Percentiles rank a stretch among this genome's conserved stretches.
phyloP scores from a whole-genome alignment of 352 stramenopile genomes.

The Thalassiosira exigua region DNA sequence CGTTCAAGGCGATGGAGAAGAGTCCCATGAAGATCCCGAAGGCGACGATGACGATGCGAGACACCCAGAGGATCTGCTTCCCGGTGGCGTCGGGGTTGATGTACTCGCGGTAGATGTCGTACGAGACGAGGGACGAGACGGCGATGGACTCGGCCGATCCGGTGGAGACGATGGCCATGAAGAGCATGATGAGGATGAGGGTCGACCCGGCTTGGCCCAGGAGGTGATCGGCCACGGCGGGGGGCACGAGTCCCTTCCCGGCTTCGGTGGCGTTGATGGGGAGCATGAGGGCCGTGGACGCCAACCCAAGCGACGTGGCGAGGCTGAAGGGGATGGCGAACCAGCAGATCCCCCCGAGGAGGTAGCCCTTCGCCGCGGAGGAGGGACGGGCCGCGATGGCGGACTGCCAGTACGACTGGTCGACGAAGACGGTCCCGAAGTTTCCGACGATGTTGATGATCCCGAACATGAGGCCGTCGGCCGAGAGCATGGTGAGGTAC shows the following conservation, averaged over 20 bases:
- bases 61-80: slow-evolving; percentile 85
- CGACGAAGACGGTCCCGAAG: slow-evolving; percentile 89
- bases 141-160: slow-evolving; percentile 87
- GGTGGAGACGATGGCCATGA: slow-evolving; percentile 89
- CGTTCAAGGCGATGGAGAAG: slow-evolving; percentile 70
- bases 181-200: slow-evolving; percentile 88
- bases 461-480: slow-evolving; percentile 87
- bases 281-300: slow-evolving; percentile 85
- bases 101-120: slow-evolving; percentile 89
- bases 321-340: slow-evolving; percentile 88
- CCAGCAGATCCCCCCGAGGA: slow-evolving; percentile 85
- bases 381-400: slow-evolving; percentile 85
- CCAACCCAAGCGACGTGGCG: slow-evolving; percentile 85
- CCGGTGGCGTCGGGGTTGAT: slow-evolving; percentile 86
- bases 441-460: slow-evolving; percentile 90
- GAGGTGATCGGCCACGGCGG: slow-evolving; percentile 84
- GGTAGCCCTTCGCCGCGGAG: slow-evolving; percentile 83
- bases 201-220: slow-evolving; percentile 79
- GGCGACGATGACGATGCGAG: slow-evolving; percentile 76
- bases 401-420: slow-evolving; percentile 89
- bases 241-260: slow-evolving; percentile 84
- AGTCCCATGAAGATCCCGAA: slow-evolving; percentile 86
- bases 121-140: slow-evolving; percentile 86
- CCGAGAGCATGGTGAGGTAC: slow-evolving; percentile 87
- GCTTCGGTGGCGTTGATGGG: slow-evolving; percentile 83